Percentiles rank a stretch among this genome's conserved stretches.
Evolutionary conservation across 73 alveolate species (phyloP).

Genomic region (Urostyla sp.): DNA sequence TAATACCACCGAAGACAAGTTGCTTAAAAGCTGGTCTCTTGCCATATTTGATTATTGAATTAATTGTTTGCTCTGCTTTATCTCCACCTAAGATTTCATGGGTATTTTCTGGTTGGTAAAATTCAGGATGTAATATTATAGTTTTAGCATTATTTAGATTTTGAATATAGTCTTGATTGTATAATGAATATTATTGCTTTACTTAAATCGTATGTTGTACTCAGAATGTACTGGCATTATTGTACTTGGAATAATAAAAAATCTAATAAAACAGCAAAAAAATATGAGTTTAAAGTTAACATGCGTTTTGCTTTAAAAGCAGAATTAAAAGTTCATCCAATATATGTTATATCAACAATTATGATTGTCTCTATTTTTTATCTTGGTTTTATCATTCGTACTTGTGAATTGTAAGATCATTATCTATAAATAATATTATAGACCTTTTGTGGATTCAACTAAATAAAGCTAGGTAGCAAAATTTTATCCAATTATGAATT

Average conservation of each 20-base stretch:
- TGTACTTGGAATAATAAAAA: conserved; percentile 44
- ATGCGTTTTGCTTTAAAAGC: conserved; percentile 49
- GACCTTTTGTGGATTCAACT: conserved; percentile 5
- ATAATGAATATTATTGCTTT: conserved; percentile 53
- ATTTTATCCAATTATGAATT: conserved; percentile 55
- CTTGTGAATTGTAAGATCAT: conserved; percentile 38
- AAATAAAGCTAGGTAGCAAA: conserved; percentile 13
- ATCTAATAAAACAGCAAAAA: conserved; percentile 10
- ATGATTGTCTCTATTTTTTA: conserved; percentile 55
- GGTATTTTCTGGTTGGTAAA: conserved; percentile 59
- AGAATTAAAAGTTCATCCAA: conserved; percentile 48
- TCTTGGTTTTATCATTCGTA: conserved; percentile 61
- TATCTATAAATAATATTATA: neutral
- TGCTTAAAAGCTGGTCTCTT: conserved; percentile 53
- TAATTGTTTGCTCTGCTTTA: conserved; percentile 22
- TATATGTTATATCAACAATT: conserved; percentile 39
- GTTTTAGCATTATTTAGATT: neutral
- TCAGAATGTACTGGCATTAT: conserved; percentile 65
- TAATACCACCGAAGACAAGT: conserved; percentile 26
- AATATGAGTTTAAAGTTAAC: conserved; percentile 31
- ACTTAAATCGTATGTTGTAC: conserved; percentile 41
- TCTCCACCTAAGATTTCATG: conserved; percentile 58
- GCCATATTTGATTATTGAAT: conserved; percentile 37
- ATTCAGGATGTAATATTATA: conserved; percentile 58
- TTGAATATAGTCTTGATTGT: conserved; percentile 41